Base-by-base conservation (phyloP, 2,329 filamentous ascomycete genomes). In the Chaetomiaceae sp. region DNA sequence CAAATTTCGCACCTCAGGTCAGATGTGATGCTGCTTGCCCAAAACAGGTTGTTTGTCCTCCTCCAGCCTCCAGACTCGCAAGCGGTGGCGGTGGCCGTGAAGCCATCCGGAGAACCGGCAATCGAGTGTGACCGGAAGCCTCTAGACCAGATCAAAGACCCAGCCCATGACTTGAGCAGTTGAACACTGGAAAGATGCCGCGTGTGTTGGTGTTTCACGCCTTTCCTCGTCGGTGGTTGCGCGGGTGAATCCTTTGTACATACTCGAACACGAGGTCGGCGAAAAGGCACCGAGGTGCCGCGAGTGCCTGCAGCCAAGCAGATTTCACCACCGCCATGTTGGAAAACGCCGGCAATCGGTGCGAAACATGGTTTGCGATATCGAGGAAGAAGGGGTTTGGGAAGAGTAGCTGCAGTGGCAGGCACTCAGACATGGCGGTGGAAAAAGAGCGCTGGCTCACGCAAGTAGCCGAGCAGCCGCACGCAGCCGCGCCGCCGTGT, bases 401-500 rank as follows among this genome's bases (percentile, higher is more conserved):
- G 25, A 44, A 11, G 27, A 41, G 16, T n/a, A 21, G 25, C 14
- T 4, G 13, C 13, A n/a, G n/a, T 21, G n/a, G 20, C 18, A 20
- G 30, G 30, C 14, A 14, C 33, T 10, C 33, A n/a, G 33, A 16
- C 20, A 11, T 11, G 30, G 30, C 8, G 18, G 34, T 2, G 7
- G 16, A 13, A 16, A 7, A 18, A 37, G n/a, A 29, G 11, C 14
- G 25, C 27, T 9, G 29, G n/a, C 20, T 18, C 21, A 33, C 32
- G 37, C 29, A 25, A 23, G 51, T 38, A 37, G 27, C 44, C 42
- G 34, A 9, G 33, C 36, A 47, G 43, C 36, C 18, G 49, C 23
- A 41, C n/a, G 29, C 36, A 47, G 3, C 38, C 20, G 46, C n/a
- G 49, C 18, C 3, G 21, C 16, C 23, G 50, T 53, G 44, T 18